Base-by-base conservation (phyloP, 441 rosid genomes). In the Pelargonium citronellum region DNA sequence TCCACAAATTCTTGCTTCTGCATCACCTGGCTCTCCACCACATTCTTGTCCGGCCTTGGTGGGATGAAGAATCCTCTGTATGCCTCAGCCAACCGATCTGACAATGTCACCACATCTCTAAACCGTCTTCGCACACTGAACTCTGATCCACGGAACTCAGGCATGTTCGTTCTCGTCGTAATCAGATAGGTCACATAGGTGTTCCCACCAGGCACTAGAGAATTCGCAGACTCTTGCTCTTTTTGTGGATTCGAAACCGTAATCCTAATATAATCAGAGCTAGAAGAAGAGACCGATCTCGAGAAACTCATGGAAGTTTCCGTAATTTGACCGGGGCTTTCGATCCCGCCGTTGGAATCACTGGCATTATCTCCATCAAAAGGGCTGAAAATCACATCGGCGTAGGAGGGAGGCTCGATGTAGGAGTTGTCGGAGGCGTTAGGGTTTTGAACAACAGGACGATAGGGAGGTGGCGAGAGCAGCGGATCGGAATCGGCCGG, bases 1-100 rank as follows among this genome's bases (percentile, higher is more conserved):
- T 91, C 96, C 64, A 91, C 94, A 9, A 91, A 91, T 60, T 89
- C 94, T 83, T 88, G 92, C 75, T 92, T 92, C 68, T 92, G 96
- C 96, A 92, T 92, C 61, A 92, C 95, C 75, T 92, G 95, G 34
- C 90, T 80, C 87, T 90, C 96, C 2, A 92, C 92, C 9, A 92
- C 92, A 58, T 77, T 92, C 82, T 92, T 92, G 67, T 92, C 96
- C 3, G 97, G 96, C 39, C 97, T 71, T 0, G 96, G 92, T 1
- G 95, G 95, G 53, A 92, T 87, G 70, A 83, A 87, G 70, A 82
- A 90, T 7, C 96, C 97, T 75, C 92, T 66, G 49, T 84, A 90
- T 10, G 95, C 74, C 84, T 90, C 96, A 0, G 91, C 84, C 55
- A 92, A 75, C 68, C 95, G 83, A 81, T 90, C 92, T 0, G 92